These are phyloP conservation scores for Picochlorum sp. DNA, from an alignment of 139 green algal species.

Conservation along the genomic window DNA sequence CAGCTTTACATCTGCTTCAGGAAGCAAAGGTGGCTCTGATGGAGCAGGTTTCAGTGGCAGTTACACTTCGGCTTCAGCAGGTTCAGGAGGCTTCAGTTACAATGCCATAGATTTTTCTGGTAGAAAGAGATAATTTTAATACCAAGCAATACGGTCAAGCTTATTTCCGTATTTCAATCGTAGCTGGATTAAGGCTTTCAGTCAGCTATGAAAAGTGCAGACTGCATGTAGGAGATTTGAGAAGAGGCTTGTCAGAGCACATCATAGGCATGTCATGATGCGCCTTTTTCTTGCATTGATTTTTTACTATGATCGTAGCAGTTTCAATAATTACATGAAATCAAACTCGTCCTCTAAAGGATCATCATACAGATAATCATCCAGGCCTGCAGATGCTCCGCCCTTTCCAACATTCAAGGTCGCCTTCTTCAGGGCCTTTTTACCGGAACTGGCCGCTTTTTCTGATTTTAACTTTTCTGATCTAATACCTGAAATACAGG, in stretches of 20 bases:
- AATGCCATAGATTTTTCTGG: not conserved
- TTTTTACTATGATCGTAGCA: too few relatives aligned
- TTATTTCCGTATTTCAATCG: too few relatives aligned
- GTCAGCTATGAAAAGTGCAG: not conserved
- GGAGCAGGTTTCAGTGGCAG: not conserved
- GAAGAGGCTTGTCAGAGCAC: too few relatives aligned
- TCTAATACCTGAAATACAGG: conserved; percentile 34
- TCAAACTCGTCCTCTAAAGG: conserved; percentile 43
- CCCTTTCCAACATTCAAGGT: conserved; percentile 53
- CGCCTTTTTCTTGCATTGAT: too few relatives aligned
- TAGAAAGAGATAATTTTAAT: too few relatives aligned
- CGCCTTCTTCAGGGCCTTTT: conserved; percentile 54
- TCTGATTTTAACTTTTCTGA: conserved; percentile 61
- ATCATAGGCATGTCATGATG: too few relatives aligned
- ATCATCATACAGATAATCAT: conserved; percentile 72
- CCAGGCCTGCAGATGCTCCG: conserved; percentile 48
- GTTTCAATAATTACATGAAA: conserved; percentile 44
- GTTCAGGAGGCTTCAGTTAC: not conserved
- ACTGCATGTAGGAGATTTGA: not conserved
- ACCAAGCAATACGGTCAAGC: too few relatives aligned
- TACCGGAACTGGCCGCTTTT: conserved; percentile 26
- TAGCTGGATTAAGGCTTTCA: not conserved
- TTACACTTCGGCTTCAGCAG: not conserved
- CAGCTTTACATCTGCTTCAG: not conserved
- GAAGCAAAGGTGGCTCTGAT: not conserved